Conservation (phyloP, 2,329 filamentous ascomycete species). For the Cytospora schulzeri region DNA sequence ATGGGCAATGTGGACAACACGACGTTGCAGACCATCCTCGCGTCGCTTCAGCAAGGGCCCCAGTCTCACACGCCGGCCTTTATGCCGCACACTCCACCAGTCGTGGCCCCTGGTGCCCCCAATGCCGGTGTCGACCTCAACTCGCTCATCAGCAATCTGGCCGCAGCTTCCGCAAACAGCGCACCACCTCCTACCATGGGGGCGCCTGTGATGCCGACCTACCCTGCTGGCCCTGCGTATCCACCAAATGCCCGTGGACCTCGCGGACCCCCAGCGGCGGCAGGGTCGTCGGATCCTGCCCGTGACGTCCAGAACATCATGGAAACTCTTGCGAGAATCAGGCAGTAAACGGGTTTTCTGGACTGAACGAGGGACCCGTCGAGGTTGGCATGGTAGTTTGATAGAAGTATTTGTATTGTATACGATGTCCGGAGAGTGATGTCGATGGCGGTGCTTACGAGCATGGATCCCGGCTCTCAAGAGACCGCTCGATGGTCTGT, state of each 20-base stretch:
- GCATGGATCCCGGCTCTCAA: not conserved
- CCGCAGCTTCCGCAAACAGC: slow-evolving; percentile 16
- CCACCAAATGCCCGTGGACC: slow-evolving; percentile 33
- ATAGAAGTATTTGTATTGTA: not conserved
- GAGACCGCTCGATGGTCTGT: not conserved
- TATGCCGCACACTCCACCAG: slow-evolving; percentile 6
- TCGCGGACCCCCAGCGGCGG: slow-evolving; percentile 31
- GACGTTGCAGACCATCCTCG: slow-evolving; percentile 70
- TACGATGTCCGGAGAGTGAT: not conserved
- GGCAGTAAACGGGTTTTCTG: slow-evolving; percentile 46
- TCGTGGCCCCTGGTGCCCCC: slow-evolving; percentile 32
- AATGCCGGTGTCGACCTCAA: slow-evolving; percentile 47
- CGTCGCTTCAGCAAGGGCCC: slow-evolving; percentile 52
- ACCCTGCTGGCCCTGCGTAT: slow-evolving; percentile 35
- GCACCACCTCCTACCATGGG: slow-evolving; percentile 15
- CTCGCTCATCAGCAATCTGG: slow-evolving; percentile 47
- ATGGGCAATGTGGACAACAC: slow-evolving; percentile 69
- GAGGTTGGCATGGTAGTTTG: not conserved
- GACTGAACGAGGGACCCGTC: not conserved
- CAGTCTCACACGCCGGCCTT: slow-evolving; percentile 10
- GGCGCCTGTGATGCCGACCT: slow-evolving; percentile 28
- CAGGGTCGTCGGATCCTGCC: slow-evolving; percentile 40
- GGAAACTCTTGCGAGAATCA: slow-evolving; percentile 68
- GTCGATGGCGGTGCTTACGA: not conserved
- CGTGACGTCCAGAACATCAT: slow-evolving; percentile 73